A percentile compares a stretch with the other conserved stretches of the same genome.
These are phyloP conservation scores for Aureobasidium leucospermi DNA, from an alignment of 2,329 filamentous ascomycete genomes.

Conservation along the genomic window DNA sequence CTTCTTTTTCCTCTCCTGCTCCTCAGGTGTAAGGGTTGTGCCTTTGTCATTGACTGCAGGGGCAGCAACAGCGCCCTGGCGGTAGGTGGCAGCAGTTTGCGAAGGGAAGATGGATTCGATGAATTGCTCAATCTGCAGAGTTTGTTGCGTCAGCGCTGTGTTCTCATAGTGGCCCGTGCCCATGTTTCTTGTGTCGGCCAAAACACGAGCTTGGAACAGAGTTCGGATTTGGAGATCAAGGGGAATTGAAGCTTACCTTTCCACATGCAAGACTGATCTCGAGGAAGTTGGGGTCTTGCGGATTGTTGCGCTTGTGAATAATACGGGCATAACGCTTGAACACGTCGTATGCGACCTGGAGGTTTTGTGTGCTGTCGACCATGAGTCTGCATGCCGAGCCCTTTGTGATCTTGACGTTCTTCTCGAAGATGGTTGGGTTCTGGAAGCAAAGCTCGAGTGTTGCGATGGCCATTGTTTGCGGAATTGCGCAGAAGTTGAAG, in stretches of 20 bases:
- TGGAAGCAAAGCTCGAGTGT: conserved; percentile 88
- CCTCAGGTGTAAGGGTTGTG: conserved; percentile 39
- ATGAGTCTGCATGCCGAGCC: conserved; percentile 87
- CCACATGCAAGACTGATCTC: conserved; percentile 86
- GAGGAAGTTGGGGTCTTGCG: conserved; percentile 83
- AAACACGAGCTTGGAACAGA: neutral
- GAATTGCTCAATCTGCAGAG: conserved; percentile 18
- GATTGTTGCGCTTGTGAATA: conserved; percentile 92
- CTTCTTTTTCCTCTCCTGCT: conserved; percentile 49
- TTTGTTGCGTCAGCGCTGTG: conserved; percentile 11
- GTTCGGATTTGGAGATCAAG: neutral
- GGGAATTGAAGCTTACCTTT: conserved; percentile 50
- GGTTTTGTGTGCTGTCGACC: conserved; percentile 86
- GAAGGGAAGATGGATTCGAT: conserved; percentile 51
- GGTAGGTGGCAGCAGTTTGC: conserved; percentile 58
- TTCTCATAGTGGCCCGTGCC: neutral
- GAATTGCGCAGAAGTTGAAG: conserved; percentile 98
- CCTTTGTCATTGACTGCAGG: conserved; percentile 45
- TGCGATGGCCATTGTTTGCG: conserved; percentile 94
- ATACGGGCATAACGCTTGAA: conserved; percentile 71
- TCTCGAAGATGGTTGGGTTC: conserved; percentile 77
- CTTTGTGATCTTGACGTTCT: conserved; percentile 94
- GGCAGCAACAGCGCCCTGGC: conserved; percentile 20
- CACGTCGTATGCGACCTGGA: conserved; percentile 69
- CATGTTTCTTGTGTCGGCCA: neutral